Evolutionary conservation across 2,329 filamentous ascomycete genomes (phyloP).

Genomic region (Didymella lethalis): DNA sequence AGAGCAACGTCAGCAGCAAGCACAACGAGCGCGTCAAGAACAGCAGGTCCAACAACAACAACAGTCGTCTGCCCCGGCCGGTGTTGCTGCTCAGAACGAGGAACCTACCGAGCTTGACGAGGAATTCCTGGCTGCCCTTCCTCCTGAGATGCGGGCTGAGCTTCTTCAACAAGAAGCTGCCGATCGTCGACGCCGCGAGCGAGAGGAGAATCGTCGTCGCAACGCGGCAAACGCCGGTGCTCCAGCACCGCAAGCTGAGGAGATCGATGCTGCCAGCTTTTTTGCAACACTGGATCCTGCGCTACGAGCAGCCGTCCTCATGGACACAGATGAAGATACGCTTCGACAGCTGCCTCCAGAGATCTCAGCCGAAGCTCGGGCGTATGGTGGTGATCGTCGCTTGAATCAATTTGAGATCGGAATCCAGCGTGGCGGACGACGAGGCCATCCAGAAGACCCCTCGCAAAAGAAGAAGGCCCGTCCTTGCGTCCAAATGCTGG

Average conservation of each 20-base stretch:
- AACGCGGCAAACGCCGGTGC: constrained; percentile 59
- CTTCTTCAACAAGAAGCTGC: constrained; percentile 89
- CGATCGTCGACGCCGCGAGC: constrained; percentile 86
- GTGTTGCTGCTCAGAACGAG: constrained; percentile 59
- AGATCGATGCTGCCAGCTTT: constrained; percentile 94
- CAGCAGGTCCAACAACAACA: constrained; percentile 23
- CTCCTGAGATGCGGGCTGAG: constrained; percentile 87
- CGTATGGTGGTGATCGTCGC: constrained; percentile 65
- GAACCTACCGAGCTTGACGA: constrained; percentile 86
- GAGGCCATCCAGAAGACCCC: constrained; percentile 55
- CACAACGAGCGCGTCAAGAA: constrained; percentile 35
- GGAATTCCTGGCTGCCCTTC: constrained; percentile 92
- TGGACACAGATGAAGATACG: constrained; percentile 90
- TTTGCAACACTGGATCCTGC: constrained; percentile 86
- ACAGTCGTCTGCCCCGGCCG: constrained; percentile 22
- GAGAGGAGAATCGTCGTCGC: constrained; percentile 79
- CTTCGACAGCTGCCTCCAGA: constrained; percentile 84
- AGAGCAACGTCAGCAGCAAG: constrained; percentile 56
- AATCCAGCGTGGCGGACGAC: constrained; percentile 44
- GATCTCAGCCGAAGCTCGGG: constrained; percentile 84
- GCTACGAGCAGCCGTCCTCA: constrained; percentile 83
- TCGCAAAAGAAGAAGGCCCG: constrained; percentile 71
- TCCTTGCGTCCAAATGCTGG: constrained; percentile 92
- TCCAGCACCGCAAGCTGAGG: constrained; percentile 60
- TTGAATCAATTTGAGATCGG: constrained; percentile 61